These are phyloP conservation scores for Starmerella bacillaris DNA, from an alignment of 805 yeast genomes.

Conservation along the genomic window DNA sequence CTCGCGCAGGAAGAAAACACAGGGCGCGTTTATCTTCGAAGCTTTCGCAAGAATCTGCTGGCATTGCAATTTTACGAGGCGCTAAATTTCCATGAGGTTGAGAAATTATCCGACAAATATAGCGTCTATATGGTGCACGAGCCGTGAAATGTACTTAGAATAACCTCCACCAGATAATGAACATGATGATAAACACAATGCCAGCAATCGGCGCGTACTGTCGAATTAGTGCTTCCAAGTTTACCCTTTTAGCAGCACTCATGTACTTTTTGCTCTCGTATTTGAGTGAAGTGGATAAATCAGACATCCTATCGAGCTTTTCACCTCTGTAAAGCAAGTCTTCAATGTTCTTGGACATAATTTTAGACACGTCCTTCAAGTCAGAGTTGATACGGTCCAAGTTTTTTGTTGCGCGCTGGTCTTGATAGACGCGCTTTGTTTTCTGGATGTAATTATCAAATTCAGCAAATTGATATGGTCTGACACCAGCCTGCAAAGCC, in stretches of 20 bases:
- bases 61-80: conserved; percentile 8
- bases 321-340: conserved; percentile 91
- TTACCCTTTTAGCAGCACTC: conserved; percentile 76
- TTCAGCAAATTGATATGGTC: conserved; percentile 79
- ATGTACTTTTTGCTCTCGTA: conserved; percentile 75
- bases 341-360: conserved; percentile 92
- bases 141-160: conserved; percentile 21
- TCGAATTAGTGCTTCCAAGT: conserved; percentile 68
- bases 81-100: not conserved
- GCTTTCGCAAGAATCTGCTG: conserved; percentile 7
- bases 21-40: conserved; percentile 9
- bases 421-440: conserved; percentile 77
- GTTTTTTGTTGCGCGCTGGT: conserved; percentile 76
- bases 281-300: conserved; percentile 61
- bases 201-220: conserved; percentile 82
- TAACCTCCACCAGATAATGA: conserved; percentile 69
- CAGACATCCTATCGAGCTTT: conserved; percentile 72
- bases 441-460: conserved; percentile 57
- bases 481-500: conserved; percentile 37
- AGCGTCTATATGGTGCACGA: not conserved
- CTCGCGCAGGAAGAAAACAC: too few relatives aligned
- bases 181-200: conserved; percentile 46
- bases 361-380: conserved; percentile 79
- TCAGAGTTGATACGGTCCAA: conserved; percentile 75
- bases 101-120: not conserved